Evolutionary conservation across 257 asterid genomes (phyloP).

Genomic region (Catharanthus roseus): DNA sequence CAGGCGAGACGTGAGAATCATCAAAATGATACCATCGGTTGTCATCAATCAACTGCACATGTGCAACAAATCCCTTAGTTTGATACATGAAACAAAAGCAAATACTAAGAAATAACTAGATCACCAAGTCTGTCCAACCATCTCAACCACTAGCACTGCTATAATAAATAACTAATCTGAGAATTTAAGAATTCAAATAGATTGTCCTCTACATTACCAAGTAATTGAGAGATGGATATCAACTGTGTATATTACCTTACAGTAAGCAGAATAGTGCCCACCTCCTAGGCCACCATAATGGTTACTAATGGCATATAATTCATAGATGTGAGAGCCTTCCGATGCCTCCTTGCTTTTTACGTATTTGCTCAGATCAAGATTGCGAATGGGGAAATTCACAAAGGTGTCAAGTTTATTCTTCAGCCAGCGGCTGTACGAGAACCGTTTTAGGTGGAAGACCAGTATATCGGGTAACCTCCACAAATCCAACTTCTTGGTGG

Average conservation of each 20-base stretch:
- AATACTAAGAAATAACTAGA: neutral
- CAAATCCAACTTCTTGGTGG: constrained; percentile 83
- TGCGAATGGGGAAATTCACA: constrained; percentile 76
- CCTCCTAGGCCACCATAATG: constrained; percentile 99
- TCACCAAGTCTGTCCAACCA: neutral
- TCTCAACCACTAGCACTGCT: neutral
- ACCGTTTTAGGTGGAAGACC: constrained; percentile 83
- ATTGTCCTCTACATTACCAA: neutral
- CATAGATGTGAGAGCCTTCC: constrained; percentile 63
- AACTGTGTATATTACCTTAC: constrained; percentile 53
- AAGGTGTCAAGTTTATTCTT: constrained; percentile 89
- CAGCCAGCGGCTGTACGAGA: constrained; percentile 85
- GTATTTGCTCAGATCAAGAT: constrained; percentile 79
- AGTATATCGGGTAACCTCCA: constrained; percentile 93
- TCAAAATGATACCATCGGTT: constrained; percentile 85
- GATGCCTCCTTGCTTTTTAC: constrained; percentile 54
- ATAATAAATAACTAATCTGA: neutral
- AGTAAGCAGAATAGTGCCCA: constrained; percentile 92
- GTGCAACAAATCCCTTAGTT: constrained; percentile 3
- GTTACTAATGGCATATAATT: constrained; percentile 88
- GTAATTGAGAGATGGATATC: neutral
- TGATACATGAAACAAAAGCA: neutral
- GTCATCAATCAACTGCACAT: constrained; percentile 65
- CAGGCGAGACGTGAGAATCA: constrained; percentile 75
- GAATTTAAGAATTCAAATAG: neutral